These are phyloP conservation scores for Lupinus albus DNA, from an alignment of 306 rosid genomes.

Conservation along the genomic window DNA sequence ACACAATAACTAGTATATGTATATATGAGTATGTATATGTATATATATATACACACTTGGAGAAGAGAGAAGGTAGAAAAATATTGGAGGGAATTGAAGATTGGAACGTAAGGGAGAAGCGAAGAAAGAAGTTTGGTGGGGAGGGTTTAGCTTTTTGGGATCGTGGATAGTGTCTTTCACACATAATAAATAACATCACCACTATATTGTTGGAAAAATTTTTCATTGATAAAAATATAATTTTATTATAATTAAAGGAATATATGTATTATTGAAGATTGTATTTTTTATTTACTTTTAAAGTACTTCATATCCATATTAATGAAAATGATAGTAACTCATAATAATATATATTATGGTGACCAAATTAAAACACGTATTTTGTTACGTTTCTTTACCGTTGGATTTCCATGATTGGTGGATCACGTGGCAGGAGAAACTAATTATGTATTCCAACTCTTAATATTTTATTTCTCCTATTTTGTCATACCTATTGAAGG, in stretches of 20 bases:
- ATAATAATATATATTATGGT: too few species aligned
- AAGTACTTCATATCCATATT: too few species aligned
- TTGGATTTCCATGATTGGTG: not conserved
- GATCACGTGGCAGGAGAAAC: not conserved
- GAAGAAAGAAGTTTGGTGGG: constrained; percentile 46
- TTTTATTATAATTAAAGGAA: too few species aligned
- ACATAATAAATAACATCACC: too few species aligned
- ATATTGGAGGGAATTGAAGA: constrained; percentile 30
- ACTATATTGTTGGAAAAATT: too few species aligned
- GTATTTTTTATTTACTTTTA: too few species aligned
- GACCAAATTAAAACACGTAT: too few species aligned
- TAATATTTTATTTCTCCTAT: not conserved
- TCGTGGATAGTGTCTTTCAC: constrained; percentile 42
- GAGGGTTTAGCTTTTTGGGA: constrained; percentile 26
- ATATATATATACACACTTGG: not conserved
- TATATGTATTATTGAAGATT: too few species aligned
- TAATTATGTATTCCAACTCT: not conserved
- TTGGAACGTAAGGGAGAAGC: constrained; percentile 43
- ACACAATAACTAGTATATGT: not conserved
- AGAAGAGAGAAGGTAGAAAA: not conserved
- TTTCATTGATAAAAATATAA: too few species aligned
- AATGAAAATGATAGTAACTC: too few species aligned
- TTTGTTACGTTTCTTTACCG: not conserved
- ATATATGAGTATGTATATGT: not conserved
- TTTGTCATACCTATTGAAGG: not conserved